phyloP scores from a whole-genome alignment of 352 stramenopile genomes.

The Phytophthora citrophthora region DNA sequence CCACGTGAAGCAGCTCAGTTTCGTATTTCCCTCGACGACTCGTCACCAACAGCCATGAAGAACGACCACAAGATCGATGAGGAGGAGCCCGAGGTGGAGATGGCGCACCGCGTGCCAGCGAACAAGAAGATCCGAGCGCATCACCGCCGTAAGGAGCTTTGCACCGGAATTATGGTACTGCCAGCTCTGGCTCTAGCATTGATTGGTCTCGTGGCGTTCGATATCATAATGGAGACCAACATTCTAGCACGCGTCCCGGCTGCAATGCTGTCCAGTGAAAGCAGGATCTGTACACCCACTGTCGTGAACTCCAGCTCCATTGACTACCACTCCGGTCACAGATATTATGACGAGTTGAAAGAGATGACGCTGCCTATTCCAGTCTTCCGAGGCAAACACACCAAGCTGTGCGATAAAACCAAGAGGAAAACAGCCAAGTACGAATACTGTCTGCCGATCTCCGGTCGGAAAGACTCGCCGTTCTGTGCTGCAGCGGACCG shows the following conservation, averaged over 20 bases:
- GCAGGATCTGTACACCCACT: constrained; percentile 5
- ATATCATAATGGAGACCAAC: constrained; percentile 32
- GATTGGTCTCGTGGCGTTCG: constrained; percentile 20
- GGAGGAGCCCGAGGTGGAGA: constrained; percentile 2
- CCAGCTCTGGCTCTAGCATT: constrained; percentile 8
- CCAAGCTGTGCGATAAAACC: constrained; percentile 25
- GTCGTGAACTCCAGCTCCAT: constrained; percentile 20
- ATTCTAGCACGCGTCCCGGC: constrained; percentile 11
- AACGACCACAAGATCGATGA: constrained; percentile 2
- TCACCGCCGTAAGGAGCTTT: constrained; percentile 15
- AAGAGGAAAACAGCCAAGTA: constrained; percentile 9
- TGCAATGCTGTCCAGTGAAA: constrained; percentile 6
- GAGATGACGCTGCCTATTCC: constrained; percentile 12
- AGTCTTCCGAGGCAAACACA: constrained; percentile 30
- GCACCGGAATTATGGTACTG: constrained; percentile 12
- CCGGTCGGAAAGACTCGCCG: constrained; percentile 44
- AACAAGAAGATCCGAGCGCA: constrained; percentile 4
- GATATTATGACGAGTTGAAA: constrained; percentile 20
- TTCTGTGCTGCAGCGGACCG: constrained; percentile 52
- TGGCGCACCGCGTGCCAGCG: background rate
- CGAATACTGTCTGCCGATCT: constrained; percentile 56
- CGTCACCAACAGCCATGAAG: constrained; percentile 1
- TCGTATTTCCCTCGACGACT: too few species aligned
- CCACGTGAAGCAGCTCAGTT: too few species aligned
- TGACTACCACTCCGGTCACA: constrained; percentile 17